phyloP scores from a whole-genome alignment of 192 early-diverging fungal genomes.

The Coemansia sp. region DNA sequence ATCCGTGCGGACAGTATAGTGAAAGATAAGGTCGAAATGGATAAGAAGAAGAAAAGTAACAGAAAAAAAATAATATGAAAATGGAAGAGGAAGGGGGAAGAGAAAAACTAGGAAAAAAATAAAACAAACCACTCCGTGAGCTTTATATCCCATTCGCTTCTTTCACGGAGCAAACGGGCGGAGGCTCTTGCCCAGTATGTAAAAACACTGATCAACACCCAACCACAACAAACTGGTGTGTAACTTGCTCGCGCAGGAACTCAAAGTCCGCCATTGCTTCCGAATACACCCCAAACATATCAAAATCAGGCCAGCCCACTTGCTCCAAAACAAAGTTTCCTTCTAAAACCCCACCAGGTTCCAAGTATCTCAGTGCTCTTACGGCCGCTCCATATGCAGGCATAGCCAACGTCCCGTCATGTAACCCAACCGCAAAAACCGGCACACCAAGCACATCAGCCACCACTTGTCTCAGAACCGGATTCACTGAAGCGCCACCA shows the following conservation, averaged over 20 bases:
- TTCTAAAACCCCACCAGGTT: background rate
- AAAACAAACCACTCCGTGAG: background rate
- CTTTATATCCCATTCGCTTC: background rate
- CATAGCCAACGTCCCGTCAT: conserved; percentile 28
- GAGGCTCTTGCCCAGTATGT: too few relatives aligned
- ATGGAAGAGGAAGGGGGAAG: background rate
- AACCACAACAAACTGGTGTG: background rate
- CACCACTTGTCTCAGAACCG: conserved; percentile 59
- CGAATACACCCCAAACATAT: conserved; percentile 16
- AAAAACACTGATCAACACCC: background rate
- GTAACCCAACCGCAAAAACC: conserved; percentile 54
- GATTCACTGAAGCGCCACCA: conserved; percentile 74
- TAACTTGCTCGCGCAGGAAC: conserved; percentile 28
- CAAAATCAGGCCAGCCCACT: conserved; percentile 12
- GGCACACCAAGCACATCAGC: conserved; percentile 73
- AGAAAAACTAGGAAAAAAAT: background rate
- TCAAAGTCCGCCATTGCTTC: conserved; percentile 30
- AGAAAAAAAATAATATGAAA: conserved; percentile 4
- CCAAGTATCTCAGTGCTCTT: conserved; percentile 12
- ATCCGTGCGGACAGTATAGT: background rate
- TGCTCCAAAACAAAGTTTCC: conserved; percentile 17
- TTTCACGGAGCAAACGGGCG: background rate
- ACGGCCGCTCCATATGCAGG: conserved; percentile 47
- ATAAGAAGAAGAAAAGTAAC: conserved; percentile 9
- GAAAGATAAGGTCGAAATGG: background rate